phyloP scores from a whole-genome alignment of 768 basidiomycete species.

The Auricularia heimuer region DNA sequence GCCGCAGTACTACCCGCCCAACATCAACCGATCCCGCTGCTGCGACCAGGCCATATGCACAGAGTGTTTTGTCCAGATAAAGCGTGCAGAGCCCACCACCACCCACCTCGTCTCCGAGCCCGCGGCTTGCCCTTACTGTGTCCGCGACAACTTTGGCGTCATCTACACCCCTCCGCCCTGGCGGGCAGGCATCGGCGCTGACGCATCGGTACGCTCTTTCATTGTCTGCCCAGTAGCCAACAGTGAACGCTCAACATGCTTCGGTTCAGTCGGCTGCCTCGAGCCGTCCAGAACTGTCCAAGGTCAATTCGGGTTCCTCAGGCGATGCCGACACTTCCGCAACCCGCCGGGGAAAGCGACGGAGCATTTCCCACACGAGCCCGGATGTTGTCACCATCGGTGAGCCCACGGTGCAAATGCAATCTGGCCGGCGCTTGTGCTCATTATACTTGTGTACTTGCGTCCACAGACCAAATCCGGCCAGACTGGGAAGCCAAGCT shows the following conservation, averaged over 20 bases:
- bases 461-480: constrained; percentile 73
- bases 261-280: constrained; percentile 24
- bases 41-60: constrained; percentile 99
- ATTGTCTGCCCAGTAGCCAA: constrained; percentile 1
- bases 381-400: constrained; percentile 89
- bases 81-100: constrained; percentile 86
- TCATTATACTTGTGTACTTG: constrained; percentile 8
- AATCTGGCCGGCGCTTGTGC: neutral
- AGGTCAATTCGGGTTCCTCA: constrained; percentile 35
- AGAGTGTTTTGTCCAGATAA: constrained; percentile 99
- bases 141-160: constrained; percentile 94
- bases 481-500: constrained; percentile 98
- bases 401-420: constrained; percentile 23
- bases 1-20: constrained; percentile 85
- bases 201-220: constrained; percentile 46
- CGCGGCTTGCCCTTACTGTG: constrained; percentile 94
- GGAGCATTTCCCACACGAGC: constrained; percentile 78
- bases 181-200: constrained; percentile 71
- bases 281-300: constrained; percentile 34
- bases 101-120: constrained; percentile 96
- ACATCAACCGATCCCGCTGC: constrained; percentile 95
- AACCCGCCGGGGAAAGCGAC: constrained; percentile 34
- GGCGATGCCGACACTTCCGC: constrained; percentile 8
- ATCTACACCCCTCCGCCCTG: constrained; percentile 76
- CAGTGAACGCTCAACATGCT: neutral